A percentile compares a stretch with the other conserved stretches of the same genome.
Conservation (phyloP, 2,329 filamentous ascomycete species). For the Aspergillus piperis region DNA sequence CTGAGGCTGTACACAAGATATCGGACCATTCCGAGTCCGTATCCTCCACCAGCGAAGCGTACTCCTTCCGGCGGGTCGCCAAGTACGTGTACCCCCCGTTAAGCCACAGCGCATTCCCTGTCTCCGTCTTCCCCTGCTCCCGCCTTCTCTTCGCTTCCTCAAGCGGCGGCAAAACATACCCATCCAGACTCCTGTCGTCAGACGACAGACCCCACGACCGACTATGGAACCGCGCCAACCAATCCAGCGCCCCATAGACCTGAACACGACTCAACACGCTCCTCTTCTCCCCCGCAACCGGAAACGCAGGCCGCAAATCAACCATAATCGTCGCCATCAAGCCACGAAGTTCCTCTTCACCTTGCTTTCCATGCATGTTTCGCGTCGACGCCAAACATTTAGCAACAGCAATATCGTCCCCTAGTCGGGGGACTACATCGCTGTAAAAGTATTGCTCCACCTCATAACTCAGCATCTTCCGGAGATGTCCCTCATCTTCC, state of each 20-base stretch:
- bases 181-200: conserved; percentile 29
- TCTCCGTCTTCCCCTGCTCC: conserved; percentile 15
- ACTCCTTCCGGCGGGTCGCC: conserved; percentile 62
- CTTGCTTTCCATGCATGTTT: conserved; percentile 25
- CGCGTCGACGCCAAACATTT: conserved; percentile 52
- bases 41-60: conserved; percentile 50
- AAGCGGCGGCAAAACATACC: conserved; percentile 53
- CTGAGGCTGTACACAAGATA: conserved; percentile 47
- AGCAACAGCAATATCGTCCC: conserved; percentile 50
- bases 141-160: conserved; percentile 49
- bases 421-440: conserved; percentile 54
- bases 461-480: conserved; percentile 68
- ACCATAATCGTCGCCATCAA: conserved; percentile 59
- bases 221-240: conserved; percentile 64
- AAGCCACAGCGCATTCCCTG: conserved; percentile 53
- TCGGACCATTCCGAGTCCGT: conserved; percentile 57
- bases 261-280: conserved; percentile 51
- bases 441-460: conserved; percentile 68
- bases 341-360: conserved; percentile 27
- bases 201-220: conserved; percentile 49
- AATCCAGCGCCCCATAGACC: conserved; percentile 58
- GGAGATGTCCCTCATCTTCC: conserved; percentile 62
- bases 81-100: conserved; percentile 72
- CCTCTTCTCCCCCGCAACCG: conserved; percentile 50
- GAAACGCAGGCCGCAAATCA: conserved; percentile 57